Percentiles rank a stretch among this genome's conserved stretches.
phyloP scores from a whole-genome alignment of 1,284 basidiomycete genomes.

The Malassezia caprae region DNA sequence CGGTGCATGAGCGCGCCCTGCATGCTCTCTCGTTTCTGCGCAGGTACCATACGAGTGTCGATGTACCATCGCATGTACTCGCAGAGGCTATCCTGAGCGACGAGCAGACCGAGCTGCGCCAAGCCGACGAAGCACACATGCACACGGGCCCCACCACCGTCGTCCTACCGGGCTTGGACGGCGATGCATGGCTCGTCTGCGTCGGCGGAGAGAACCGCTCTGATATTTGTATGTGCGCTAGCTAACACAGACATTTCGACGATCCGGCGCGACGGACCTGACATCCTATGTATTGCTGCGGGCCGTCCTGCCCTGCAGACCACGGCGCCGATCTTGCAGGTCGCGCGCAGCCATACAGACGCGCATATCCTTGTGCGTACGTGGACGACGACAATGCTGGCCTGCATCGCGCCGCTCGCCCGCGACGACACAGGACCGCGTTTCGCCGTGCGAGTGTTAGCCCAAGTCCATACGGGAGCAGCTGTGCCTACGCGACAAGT shows the following conservation, averaged over 20 bases:
- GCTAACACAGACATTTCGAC: neutral
- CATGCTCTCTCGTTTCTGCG: slow-evolving; percentile 7
- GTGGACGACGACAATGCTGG: neutral
- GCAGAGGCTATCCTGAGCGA: slow-evolving; percentile 7
- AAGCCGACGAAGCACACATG: neutral
- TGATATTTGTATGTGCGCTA: slow-evolving; percentile 2
- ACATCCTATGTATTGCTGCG: neutral
- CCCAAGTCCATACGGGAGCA: neutral
- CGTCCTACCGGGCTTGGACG: neutral
- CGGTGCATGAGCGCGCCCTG: slow-evolving; percentile 1
- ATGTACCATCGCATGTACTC: slow-evolving; percentile 12
- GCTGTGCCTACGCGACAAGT: neutral
- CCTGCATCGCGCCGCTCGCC: neutral
- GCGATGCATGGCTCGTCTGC: neutral
- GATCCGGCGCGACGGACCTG: neutral
- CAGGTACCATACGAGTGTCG: slow-evolving; percentile 11
- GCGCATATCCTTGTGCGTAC: slow-evolving; percentile 1
- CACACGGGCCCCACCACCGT: neutral
- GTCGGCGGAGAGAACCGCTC: slow-evolving; percentile 6
- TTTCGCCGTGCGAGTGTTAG: neutral
- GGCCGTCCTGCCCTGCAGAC: neutral
- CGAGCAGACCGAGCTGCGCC: neutral
- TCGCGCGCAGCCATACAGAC: neutral
- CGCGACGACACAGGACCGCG: neutral
- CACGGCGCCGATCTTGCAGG: slow-evolving; percentile 9